Evolutionary conservation across 169 alveolate genomes (phyloP).

Genomic region (Toxoplasma gondii): DNA sequence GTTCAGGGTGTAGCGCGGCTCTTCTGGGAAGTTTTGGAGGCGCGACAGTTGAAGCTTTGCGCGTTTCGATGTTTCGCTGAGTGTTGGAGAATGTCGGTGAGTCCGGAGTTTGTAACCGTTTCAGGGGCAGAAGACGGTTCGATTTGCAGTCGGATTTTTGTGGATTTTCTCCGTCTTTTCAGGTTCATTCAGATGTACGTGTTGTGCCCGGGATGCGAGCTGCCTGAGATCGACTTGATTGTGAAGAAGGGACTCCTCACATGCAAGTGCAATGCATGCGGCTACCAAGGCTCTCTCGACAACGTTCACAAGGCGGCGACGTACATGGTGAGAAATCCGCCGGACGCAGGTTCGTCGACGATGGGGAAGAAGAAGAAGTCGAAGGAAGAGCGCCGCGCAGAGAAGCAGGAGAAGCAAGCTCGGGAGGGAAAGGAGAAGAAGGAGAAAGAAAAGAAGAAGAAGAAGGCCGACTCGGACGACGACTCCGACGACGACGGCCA

Average conservation of each 20-base stretch:
- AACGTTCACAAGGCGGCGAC: constrained; percentile 95
- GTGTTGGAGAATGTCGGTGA: too few species aligned
- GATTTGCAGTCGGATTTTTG: too few species aligned
- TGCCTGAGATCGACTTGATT: constrained; percentile 96
- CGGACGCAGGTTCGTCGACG: constrained; percentile 80
- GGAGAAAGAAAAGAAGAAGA: constrained; percentile 65
- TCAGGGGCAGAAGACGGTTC: too few species aligned
- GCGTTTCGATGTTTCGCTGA: too few species aligned
- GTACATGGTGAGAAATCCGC: constrained; percentile 96
- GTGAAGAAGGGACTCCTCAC: constrained; percentile 89
- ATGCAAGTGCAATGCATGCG: constrained; percentile 98
- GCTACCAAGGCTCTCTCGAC: constrained; percentile 93
- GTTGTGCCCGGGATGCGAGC: constrained; percentile 96
- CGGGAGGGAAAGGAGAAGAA: constrained; percentile 68
- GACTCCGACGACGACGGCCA: background rate
- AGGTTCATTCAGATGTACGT: constrained; percentile 97
- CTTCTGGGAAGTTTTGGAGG: too few species aligned
- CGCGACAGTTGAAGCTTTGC: too few species aligned
- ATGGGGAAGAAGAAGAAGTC: constrained; percentile 76
- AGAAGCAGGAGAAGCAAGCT: constrained; percentile 16
- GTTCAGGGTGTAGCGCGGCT: too few species aligned
- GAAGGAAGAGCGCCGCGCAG: constrained; percentile 68
- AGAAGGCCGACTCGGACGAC: background rate
- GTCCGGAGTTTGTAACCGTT: too few species aligned
- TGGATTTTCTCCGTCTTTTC: background rate